A percentile compares a stretch with the other conserved stretches of the same genome.
Evolutionary conservation across 331 rosid genomes (phyloP).

Genomic region (Cucumis variabilis): DNA sequence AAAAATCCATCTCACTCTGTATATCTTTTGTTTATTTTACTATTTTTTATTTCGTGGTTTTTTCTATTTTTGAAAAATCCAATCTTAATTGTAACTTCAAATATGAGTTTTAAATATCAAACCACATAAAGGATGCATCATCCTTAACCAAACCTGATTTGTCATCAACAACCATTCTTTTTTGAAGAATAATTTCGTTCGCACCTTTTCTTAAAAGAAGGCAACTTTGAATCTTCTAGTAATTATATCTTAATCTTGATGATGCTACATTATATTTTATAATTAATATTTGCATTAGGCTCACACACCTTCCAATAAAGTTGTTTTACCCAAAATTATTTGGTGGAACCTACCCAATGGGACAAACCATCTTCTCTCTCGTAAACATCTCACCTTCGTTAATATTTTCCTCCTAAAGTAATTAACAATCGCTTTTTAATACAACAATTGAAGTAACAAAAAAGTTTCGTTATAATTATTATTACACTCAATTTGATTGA

Average conservation of each 20-base stretch:
- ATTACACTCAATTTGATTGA: no score
- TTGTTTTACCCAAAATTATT: constrained; percentile 1
- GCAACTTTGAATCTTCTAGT: constrained; percentile 6
- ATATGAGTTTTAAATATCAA: background rate
- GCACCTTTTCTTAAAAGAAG: no score
- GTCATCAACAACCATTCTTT: background rate
- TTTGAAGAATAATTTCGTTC: background rate
- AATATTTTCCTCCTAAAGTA: no score
- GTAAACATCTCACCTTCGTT: background rate
- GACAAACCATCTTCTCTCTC: background rate
- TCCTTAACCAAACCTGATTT: background rate
- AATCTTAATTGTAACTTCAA: background rate
- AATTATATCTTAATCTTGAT: background rate
- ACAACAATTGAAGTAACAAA: no score
- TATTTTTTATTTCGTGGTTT: no score
- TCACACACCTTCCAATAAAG: constrained; percentile 27
- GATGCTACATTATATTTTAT: background rate
- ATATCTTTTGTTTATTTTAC: no score
- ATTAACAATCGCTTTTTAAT: no score
- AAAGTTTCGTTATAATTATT: no score
- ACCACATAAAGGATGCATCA: no score
- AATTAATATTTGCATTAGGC: background rate
- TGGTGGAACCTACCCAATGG: background rate
- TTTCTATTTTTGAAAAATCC: no score
- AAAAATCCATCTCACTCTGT: no score